phyloP scores from a whole-genome alignment of 2,329 filamentous ascomycete genomes.

The Endoconidiophora polonica region DNA sequence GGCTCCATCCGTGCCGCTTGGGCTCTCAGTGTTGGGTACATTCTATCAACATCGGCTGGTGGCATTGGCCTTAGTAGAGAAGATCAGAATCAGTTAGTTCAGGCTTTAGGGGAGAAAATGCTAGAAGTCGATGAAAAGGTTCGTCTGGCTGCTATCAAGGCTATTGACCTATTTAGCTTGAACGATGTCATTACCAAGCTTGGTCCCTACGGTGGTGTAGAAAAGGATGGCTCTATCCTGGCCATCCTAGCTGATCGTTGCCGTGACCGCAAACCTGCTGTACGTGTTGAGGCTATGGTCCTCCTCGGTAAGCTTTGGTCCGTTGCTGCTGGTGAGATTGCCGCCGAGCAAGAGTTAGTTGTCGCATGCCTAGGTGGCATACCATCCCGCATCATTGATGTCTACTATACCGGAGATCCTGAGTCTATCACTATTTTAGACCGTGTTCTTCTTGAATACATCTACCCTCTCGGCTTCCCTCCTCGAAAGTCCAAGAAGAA shows the following conservation, averaged over 20 bases:
- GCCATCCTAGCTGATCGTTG: slow-evolving; percentile 71
- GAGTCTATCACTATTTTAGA: slow-evolving; percentile 77
- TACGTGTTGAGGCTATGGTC: slow-evolving; percentile 76
- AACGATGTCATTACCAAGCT: slow-evolving; percentile 68
- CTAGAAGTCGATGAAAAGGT: slow-evolving; percentile 85
- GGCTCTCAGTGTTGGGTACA: slow-evolving; percentile 69
- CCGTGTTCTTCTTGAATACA: slow-evolving; percentile 66
- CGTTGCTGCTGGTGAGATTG: slow-evolving; percentile 76
- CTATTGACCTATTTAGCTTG: slow-evolving; percentile 66
- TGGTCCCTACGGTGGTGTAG: slow-evolving; percentile 56
- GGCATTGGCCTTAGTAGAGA: slow-evolving; percentile 73
- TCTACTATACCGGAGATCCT: slow-evolving; percentile 75
- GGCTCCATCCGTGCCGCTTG: slow-evolving; percentile 68
- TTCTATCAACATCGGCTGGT: slow-evolving; percentile 79
- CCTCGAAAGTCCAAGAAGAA: slow-evolving; percentile 46
- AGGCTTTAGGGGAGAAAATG: slow-evolving; percentile 61
- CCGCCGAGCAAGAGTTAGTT: slow-evolving; percentile 63
- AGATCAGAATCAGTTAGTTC: slow-evolving; percentile 62
- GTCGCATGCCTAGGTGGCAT: slow-evolving; percentile 61
- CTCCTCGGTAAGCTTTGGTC: slow-evolving; percentile 80
- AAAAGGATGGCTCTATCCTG: slow-evolving; percentile 61
- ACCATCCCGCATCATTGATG: slow-evolving; percentile 70
- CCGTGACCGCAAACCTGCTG: slow-evolving; percentile 65
- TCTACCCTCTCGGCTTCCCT: slow-evolving; percentile 82
- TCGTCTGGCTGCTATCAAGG: slow-evolving; percentile 71